Conservation (phyloP, 2,329 filamentous ascomycete species). For the Canariomyces notabilis region DNA sequence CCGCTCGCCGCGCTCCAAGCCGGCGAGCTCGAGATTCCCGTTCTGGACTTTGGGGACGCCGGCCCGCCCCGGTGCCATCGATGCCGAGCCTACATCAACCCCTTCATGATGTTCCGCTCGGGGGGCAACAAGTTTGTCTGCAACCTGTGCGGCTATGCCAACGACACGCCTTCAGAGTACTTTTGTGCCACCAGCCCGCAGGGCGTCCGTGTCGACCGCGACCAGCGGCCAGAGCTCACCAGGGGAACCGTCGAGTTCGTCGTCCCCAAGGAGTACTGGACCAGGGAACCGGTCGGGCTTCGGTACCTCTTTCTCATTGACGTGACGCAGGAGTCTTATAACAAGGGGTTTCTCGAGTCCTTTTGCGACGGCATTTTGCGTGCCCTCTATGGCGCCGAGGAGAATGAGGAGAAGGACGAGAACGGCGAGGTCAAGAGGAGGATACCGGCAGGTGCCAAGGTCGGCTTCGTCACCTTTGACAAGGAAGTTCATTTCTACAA, state of each 20-base stretch:
- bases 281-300: slow-evolving; percentile 82
- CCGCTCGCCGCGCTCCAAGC: slow-evolving; percentile 77
- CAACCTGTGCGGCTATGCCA: slow-evolving; percentile 96
- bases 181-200: slow-evolving; percentile 86
- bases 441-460: slow-evolving; percentile 74
- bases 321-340: slow-evolving; percentile 84
- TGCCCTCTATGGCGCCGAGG: slow-evolving; percentile 72
- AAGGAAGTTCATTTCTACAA: slow-evolving; percentile 99
- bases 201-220: slow-evolving; percentile 79
- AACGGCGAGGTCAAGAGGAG: slow-evolving; percentile 51
- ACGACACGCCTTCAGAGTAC: slow-evolving; percentile 88
- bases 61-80: slow-evolving; percentile 88
- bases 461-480: slow-evolving; percentile 94
- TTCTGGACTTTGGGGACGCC: slow-evolving; percentile 88
- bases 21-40: slow-evolving; percentile 81
- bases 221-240: slow-evolving; percentile 83
- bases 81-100: slow-evolving; percentile 96
- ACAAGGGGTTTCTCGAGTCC: slow-evolving; percentile 83
- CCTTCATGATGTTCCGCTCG: slow-evolving; percentile 94
- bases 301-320: slow-evolving; percentile 90
- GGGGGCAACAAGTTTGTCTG: slow-evolving; percentile 96
- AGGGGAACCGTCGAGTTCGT: slow-evolving; percentile 92
- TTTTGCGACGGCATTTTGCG: slow-evolving; percentile 85
- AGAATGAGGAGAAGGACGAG: slow-evolving; percentile 44
- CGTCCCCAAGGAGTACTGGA: slow-evolving; percentile 98